Evolutionary conservation across 768 basidiomycete species (phyloP).

Genomic region (Lactarius vividus): DNA sequence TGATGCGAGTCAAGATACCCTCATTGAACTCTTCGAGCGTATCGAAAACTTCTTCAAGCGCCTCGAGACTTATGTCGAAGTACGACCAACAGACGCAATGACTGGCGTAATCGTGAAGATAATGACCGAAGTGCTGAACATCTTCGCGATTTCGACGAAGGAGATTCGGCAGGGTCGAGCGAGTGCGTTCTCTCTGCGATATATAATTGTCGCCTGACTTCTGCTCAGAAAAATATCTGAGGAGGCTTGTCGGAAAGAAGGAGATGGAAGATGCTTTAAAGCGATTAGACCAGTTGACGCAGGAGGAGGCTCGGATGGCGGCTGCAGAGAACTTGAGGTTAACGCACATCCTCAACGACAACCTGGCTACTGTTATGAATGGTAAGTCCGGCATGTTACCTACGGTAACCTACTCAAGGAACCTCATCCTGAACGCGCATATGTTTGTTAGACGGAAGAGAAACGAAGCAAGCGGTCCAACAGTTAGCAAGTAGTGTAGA

Average conservation of each 20-base stretch:
- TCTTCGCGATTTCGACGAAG: background rate
- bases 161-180: background rate
- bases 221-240: background rate
- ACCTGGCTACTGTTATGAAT: background rate
- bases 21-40: background rate
- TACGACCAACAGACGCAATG: background rate
- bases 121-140: background rate
- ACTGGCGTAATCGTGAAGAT: background rate
- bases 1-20: background rate
- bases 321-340: background rate
- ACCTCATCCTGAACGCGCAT: background rate
- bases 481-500: background rate
- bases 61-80: background rate
- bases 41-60: background rate
- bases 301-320: background rate
- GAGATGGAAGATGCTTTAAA: background rate
- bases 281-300: background rate
- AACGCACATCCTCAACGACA: background rate
- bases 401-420: background rate
- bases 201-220: background rate
- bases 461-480: background rate
- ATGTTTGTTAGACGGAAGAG: background rate
- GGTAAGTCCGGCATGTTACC: background rate
- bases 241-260: background rate
- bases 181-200: background rate